Evolutionary conservation across 2,329 filamentous ascomycete genomes (phyloP).

Genomic region (Colletotrichum tanaceti): DNA sequence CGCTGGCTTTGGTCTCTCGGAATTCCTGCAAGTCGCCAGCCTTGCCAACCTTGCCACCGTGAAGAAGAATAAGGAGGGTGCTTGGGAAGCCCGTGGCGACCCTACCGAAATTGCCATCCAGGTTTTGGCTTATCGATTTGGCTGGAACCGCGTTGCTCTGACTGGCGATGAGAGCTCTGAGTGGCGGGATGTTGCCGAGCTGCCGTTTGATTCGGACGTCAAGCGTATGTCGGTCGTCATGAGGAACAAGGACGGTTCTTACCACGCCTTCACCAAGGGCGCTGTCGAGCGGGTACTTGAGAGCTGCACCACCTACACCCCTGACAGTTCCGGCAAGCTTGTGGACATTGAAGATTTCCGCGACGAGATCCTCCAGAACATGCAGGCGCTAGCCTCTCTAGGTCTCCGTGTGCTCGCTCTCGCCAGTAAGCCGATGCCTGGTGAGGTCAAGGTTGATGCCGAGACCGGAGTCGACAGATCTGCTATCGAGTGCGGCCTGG

Average conservation of each 20-base stretch:
- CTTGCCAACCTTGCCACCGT: slow-evolving; percentile 70
- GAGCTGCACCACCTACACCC: slow-evolving; percentile 61
- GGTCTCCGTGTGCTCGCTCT: slow-evolving; percentile 76
- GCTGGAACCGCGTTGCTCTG: slow-evolving; percentile 63
- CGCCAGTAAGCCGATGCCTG: slow-evolving; percentile 59
- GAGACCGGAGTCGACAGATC: slow-evolving; percentile 8
- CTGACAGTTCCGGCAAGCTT: slow-evolving; percentile 46
- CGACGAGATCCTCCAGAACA: slow-evolving; percentile 69
- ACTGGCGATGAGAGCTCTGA: slow-evolving; percentile 52
- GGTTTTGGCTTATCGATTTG: slow-evolving; percentile 72
- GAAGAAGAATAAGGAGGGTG: slow-evolving; percentile 54
- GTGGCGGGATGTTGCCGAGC: slow-evolving; percentile 67
- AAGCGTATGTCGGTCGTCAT: slow-evolving; percentile 40
- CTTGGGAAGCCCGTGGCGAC: slow-evolving; percentile 69
- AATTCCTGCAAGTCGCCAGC: slow-evolving; percentile 66
- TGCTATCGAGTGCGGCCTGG: slow-evolving; percentile 30
- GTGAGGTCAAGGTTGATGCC: slow-evolving; percentile 47
- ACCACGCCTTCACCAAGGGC: slow-evolving; percentile 66
- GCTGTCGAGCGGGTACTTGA: slow-evolving; percentile 76
- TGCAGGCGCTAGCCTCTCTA: slow-evolving; percentile 71
- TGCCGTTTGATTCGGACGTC: slow-evolving; percentile 40
- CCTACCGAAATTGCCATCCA: slow-evolving; percentile 76
- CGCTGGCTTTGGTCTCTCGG: slow-evolving; percentile 54
- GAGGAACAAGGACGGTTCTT: slow-evolving; percentile 32
- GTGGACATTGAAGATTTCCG: slow-evolving; percentile 62